phyloP scores from a whole-genome alignment of 2,329 filamentous ascomycete species.

The Xylogone sp. region DNA sequence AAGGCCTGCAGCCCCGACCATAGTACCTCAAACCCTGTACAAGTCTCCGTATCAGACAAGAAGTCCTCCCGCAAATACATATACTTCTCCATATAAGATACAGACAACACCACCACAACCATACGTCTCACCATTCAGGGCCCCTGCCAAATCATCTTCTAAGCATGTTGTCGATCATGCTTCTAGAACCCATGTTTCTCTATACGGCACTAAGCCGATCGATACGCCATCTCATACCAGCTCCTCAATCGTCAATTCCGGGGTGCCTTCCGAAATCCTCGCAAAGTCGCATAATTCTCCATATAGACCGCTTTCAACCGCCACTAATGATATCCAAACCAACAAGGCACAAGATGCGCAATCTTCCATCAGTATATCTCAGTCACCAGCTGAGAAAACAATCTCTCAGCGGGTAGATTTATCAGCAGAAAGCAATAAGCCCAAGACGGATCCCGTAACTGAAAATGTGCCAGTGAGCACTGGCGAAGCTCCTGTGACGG shows the following conservation, averaged over 20 bases:
- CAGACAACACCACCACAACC: not conserved
- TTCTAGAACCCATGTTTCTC: not conserved
- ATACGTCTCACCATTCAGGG: not conserved
- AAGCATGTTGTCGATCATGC: not conserved
- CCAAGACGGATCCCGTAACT: not conserved
- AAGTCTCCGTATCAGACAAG: constrained; percentile 3
- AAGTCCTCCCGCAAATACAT: constrained; percentile 2
- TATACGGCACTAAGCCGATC: not conserved
- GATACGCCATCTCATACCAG: not conserved
- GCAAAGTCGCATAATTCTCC: not conserved
- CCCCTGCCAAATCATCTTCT: not conserved
- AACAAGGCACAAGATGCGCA: not conserved
- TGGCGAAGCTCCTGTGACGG: not conserved
- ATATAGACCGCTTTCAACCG: not conserved
- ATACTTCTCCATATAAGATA: constrained; percentile 4
- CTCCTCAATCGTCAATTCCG: not conserved
- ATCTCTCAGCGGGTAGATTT: not conserved
- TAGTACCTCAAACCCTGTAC: not conserved
- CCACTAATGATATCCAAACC: too few relatives aligned
- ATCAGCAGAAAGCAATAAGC: not conserved
- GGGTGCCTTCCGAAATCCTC: not conserved
- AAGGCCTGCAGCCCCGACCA: not conserved
- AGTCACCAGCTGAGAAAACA: not conserved
- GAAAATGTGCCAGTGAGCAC: not conserved
- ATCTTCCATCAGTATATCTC: not conserved